Evolutionary conservation across 805 yeast species (phyloP), one percentile per base, ranked within the genome.

Genomic region (Candida loeiensis): DNA sequence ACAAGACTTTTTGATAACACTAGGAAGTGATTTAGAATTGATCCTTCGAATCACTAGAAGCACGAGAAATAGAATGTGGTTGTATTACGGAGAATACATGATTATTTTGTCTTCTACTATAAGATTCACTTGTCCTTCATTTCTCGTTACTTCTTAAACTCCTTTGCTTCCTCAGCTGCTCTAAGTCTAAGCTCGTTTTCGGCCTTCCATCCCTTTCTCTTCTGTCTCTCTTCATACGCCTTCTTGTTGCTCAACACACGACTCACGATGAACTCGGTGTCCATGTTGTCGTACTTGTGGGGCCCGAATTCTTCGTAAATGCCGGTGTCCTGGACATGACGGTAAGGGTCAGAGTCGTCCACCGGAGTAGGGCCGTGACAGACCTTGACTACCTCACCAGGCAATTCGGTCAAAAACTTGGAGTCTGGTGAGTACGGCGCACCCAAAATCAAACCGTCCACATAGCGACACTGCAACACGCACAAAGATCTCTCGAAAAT

Each of bases 191-290:
- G 45, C 45, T 69, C 74, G 8, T 50, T 51, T 49, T 74, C 82
- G 15, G 80, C 66, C 63, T 87, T 85, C 78, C 88, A 80, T 2
- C 95, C 95, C 64, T 93, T 91, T 45, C 80, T 79, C 40, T 77
- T 71, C 63, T 93, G 98, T 55, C 99, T 80, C 51, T 83, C 91
- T 55, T 85, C 88, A 57, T 86, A 93, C 14, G 79, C 74, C 16
- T 74, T 77, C 46, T 83, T 73, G 56, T 85, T 79, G 28, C 69
- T 63, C 52, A 83, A 64, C 4, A 93, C 95, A 18, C 99, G 74
- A 38, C 76, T 67, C 15, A 87, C 85, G 42, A 93, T 88, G 24
- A 79, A 79, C 40, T 76, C 75, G 2, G 88, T 78, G 37, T 82
- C 78, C 59, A 91, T 73, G 43, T 79, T 72, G 40, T 74, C 77